Conservation (phyloP, 2,329 filamentous ascomycete genomes). For the Aspergillus sp. region DNA sequence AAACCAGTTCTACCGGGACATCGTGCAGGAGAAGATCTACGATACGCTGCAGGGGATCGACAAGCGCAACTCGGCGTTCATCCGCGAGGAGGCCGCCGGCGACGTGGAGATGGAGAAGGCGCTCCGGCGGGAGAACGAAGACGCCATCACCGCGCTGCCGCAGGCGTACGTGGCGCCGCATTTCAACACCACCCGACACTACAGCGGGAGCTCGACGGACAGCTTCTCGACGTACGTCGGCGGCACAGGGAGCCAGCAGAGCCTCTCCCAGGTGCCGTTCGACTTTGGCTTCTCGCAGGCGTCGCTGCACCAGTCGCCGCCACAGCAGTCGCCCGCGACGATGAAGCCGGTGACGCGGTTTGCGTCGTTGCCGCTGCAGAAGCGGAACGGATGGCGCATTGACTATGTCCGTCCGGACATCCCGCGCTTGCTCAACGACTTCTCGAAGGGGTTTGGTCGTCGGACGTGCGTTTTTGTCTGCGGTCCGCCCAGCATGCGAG, state of each 20-base stretch:
- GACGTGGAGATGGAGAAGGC: conserved; percentile 77
- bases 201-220: conserved; percentile 9
- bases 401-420: conserved; percentile 91
- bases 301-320: conserved; percentile 48
- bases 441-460: conserved; percentile 77
- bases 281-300: conserved; percentile 81
- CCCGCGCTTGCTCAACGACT: conserved; percentile 79
- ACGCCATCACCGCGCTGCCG: conserved; percentile 78
- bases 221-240: not conserved
- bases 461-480: conserved; percentile 91
- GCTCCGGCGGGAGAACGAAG: conserved; percentile 77
- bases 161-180: conserved; percentile 40
- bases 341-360: conserved; percentile 90
- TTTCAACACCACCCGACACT: conserved; percentile 17
- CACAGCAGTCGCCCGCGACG: conserved; percentile 58
- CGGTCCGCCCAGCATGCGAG: conserved; percentile 80
- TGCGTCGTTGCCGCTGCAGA: conserved; percentile 65
- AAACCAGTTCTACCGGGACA: conserved; percentile 63
- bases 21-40: conserved; percentile 83
- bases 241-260: not conserved
- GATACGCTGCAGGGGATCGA: conserved; percentile 84
- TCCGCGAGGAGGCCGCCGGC: conserved; percentile 76
- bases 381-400: conserved; percentile 77
- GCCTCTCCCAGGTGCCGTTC: conserved; percentile 42
- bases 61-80: conserved; percentile 81